phyloP scores from a whole-genome alignment of 768 basidiomycete species.

The Termitomyces sp. region DNA sequence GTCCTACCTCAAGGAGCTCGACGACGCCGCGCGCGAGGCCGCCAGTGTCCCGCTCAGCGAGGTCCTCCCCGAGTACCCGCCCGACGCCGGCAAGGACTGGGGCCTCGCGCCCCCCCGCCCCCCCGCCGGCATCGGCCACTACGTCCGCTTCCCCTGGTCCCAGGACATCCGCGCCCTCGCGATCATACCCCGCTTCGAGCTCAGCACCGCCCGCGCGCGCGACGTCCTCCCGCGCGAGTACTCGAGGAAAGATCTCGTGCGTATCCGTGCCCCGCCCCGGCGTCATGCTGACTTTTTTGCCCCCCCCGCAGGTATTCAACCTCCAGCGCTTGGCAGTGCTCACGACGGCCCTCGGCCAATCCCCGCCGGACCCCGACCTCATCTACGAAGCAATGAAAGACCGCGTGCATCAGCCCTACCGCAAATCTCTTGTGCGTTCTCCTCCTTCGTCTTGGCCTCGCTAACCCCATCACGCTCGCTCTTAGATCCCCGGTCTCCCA shows the following conservation, averaged over 20 bases:
- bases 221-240: conserved; percentile 82
- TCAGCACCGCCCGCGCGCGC: conserved; percentile 93
- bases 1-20: conserved; percentile 88
- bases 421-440: conserved; percentile 68
- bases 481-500: conserved; percentile 90
- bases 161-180: conserved; percentile 84
- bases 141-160: conserved; percentile 84
- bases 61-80: conserved; percentile 93
- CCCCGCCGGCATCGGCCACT: conserved; percentile 90
- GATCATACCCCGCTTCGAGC: conserved; percentile 91
- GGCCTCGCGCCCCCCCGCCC: conserved; percentile 81
- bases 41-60: conserved; percentile 92
- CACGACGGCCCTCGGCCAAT: conserved; percentile 86
- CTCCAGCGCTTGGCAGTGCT: conserved; percentile 93
- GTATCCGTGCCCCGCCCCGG: conserved; percentile 19
- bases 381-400: conserved; percentile 99
- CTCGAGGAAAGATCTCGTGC: conserved; percentile 84
- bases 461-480: neutral
- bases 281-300: too few species aligned
- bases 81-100: conserved; percentile 90
- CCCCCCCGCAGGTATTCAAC: conserved; percentile 83
- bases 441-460: neutral
- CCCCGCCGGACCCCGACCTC: conserved; percentile 91
- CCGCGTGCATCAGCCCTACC: conserved; percentile 94
- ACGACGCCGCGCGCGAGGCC: conserved; percentile 70